phyloP scores from a whole-genome alignment of 139 green algal genomes.

The Tetradesmus obliquus region DNA sequence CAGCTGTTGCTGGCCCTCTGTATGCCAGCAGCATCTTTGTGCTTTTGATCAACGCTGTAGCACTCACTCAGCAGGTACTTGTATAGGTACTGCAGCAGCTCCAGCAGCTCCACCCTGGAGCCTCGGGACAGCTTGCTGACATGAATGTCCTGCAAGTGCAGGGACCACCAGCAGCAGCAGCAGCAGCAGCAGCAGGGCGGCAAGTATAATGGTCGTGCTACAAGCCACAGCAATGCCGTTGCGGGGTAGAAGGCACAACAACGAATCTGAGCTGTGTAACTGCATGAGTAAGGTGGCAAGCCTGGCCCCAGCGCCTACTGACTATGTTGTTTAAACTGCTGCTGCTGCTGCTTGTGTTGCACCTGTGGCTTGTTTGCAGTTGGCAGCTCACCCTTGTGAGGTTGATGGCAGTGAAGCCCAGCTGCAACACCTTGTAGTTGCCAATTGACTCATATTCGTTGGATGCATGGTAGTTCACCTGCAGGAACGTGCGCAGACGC shows the following conservation, averaged over 20 bases:
- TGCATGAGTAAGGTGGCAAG: not conserved
- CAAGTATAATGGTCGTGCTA: not conserved
- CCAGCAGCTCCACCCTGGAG: conserved; percentile 53
- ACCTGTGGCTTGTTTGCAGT: not conserved
- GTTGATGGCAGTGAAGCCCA: conserved; percentile 53
- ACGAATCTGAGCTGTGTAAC: not conserved
- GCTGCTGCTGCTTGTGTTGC: not conserved
- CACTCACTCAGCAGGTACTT: conserved; percentile 58
- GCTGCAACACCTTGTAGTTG: conserved; percentile 78
- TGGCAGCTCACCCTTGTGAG: conserved; percentile 53
- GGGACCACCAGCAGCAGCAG: not conserved
- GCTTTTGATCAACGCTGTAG: not conserved
- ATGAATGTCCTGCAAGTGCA: conserved; percentile 58
- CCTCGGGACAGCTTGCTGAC: conserved; percentile 59
- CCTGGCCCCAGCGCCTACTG: too few relatives aligned
- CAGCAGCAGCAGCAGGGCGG: not conserved
- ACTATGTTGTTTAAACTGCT: not conserved
- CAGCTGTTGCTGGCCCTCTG: not conserved
- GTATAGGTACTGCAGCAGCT: conserved; percentile 73
- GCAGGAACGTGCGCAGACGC: not conserved
- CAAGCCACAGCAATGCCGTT: not conserved
- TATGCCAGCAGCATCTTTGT: not conserved
- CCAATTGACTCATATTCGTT: conserved; percentile 68
- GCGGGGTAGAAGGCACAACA: not conserved
- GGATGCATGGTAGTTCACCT: conserved; percentile 71